phyloP scores from a whole-genome alignment of 2,329 filamentous ascomycete genomes.

The Phialemoniopsis sp. region DNA sequence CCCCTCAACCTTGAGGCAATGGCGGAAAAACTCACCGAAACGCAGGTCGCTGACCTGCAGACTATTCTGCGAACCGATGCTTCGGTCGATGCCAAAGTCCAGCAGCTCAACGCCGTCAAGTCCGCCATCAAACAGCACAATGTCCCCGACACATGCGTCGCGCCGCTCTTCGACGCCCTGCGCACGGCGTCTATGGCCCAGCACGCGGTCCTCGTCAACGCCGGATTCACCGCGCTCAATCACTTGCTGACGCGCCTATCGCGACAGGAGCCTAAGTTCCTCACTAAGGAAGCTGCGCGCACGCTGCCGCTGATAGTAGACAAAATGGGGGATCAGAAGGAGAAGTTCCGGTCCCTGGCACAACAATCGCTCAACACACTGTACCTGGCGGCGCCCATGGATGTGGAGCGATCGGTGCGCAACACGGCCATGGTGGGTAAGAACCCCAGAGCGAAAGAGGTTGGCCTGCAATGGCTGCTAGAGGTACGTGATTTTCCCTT shows the following conservation, averaged over 20 bases:
- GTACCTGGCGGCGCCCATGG: constrained; percentile 62
- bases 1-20: constrained; percentile 18
- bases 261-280: constrained; percentile 74
- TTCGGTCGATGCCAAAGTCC: constrained; percentile 57
- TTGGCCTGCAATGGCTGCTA: constrained; percentile 79
- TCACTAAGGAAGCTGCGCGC: constrained; percentile 65
- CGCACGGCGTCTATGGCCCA: constrained; percentile 71
- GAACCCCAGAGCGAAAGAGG: constrained; percentile 80
- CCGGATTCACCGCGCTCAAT: constrained; percentile 82
- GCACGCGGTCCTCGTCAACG: constrained; percentile 72
- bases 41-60: constrained; percentile 35
- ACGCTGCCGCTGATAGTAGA: constrained; percentile 76
- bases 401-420: constrained; percentile 77
- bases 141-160: constrained; percentile 70
- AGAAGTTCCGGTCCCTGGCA: constrained; percentile 74
- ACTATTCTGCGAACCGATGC: constrained; percentile 44
- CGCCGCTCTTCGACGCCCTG: constrained; percentile 77
- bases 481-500: constrained; percentile 45
- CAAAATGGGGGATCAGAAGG: constrained; percentile 82
- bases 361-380: constrained; percentile 74
- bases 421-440: constrained; percentile 75
- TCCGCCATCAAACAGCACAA: constrained; percentile 90
- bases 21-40: constrained; percentile 26
- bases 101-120: constrained; percentile 69
- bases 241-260: constrained; percentile 83